Percentiles rank a stretch among this genome's conserved stretches.
These are phyloP conservation scores for Schwanniomyces occidentalis DNA, from an alignment of 805 yeast species.

Conservation along the genomic window DNA sequence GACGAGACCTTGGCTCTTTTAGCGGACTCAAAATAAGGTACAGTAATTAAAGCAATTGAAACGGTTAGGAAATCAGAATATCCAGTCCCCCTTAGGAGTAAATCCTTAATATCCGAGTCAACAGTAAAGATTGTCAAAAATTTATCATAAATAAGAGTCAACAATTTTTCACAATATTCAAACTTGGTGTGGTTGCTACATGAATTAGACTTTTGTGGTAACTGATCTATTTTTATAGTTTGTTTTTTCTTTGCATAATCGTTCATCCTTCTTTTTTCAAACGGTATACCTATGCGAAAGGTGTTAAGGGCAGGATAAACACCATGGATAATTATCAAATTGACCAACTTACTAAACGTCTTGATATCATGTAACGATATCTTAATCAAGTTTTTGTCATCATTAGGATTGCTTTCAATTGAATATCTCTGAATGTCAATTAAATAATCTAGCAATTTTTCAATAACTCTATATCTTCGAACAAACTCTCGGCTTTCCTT, in stretches of 20 bases:
- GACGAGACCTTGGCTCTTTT: constrained; percentile 8
- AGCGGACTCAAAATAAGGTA: constrained; percentile 27
- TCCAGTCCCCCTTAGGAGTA: constrained; percentile 66
- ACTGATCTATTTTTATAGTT: constrained; percentile 20
- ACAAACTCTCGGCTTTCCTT: constrained; percentile 3
- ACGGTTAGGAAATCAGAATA: constrained; percentile 58
- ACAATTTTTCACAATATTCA: constrained; percentile 17
- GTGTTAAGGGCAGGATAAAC: constrained; percentile 61
- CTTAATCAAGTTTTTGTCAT: constrained; percentile 44
- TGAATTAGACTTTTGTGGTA: constrained; percentile 11
- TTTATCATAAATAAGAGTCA: constrained; percentile 27
- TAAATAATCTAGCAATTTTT: constrained; percentile 37
- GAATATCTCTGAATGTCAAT: constrained; percentile 40
- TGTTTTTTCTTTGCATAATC: constrained; percentile 38
- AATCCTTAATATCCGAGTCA: constrained; percentile 51
- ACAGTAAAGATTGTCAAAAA: constrained; percentile 35
- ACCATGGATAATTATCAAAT: constrained; percentile 67
- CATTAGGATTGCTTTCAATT: constrained; percentile 16
- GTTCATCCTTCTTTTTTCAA: constrained; percentile 58
- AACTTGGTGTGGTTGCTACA: constrained; percentile 16
- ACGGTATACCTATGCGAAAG: constrained; percentile 60
- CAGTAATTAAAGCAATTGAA: constrained; percentile 42
- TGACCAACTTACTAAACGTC: constrained; percentile 62
- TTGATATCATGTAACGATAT: constrained; percentile 87
- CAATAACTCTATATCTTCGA: constrained; percentile 20